phyloP scores from a whole-genome alignment of 176 grass and related monocot genomes.

The Carex cristatella region DNA sequence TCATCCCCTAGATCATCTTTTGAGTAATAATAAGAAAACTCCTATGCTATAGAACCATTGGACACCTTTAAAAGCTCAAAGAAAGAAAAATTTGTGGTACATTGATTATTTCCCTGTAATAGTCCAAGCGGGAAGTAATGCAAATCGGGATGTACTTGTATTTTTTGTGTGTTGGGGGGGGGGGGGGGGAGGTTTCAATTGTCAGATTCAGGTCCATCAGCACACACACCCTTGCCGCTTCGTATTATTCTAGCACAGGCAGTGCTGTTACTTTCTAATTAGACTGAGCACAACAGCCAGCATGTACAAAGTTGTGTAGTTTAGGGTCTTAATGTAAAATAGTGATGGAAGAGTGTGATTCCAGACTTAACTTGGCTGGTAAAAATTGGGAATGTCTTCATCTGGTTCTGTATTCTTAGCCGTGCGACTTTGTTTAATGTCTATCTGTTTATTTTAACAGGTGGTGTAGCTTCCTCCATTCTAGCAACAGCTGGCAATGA shows the following conservation, averaged over 20 bases:
- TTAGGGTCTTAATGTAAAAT: background rate
- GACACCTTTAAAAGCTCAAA: background rate
- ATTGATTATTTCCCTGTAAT: too few species aligned
- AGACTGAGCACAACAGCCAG: background rate
- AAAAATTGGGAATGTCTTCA: background rate
- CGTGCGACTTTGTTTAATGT: background rate
- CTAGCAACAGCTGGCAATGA: slow-evolving; percentile 58
- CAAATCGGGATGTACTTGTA: too few species aligned
- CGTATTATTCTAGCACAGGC: background rate
- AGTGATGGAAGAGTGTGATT: background rate
- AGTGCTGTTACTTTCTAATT: background rate
- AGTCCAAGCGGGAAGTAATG: too few species aligned
- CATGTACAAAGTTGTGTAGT: background rate
- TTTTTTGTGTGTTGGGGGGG: too few species aligned
- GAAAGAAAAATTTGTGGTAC: background rate
- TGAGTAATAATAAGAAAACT: background rate
- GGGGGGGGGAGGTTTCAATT: too few species aligned
- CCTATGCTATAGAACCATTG: background rate
- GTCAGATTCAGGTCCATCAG: too few species aligned
- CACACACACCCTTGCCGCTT: too few species aligned
- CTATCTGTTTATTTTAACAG: slow-evolving; percentile 34
- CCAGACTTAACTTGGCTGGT: background rate
- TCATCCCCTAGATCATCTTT: background rate
- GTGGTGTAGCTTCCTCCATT: slow-evolving; percentile 34
- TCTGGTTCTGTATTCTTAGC: background rate